phyloP scores from a whole-genome alignment of 345 rosid species.

The Ceriops tagal region DNA sequence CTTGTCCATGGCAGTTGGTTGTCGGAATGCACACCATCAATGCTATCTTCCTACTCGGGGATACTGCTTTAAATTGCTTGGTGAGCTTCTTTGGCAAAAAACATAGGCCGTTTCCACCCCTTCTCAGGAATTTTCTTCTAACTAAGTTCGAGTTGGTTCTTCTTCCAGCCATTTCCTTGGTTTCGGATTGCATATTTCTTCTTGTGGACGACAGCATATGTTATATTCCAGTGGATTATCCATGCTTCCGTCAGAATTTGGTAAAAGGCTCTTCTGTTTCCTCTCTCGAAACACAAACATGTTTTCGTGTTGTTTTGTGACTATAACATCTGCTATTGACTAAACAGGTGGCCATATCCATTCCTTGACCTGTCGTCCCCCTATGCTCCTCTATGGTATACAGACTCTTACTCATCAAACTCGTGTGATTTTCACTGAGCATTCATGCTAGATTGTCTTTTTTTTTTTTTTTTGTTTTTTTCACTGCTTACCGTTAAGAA shows the following conservation, averaged over 20 bases:
- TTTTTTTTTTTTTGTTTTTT: no score
- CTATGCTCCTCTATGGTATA: constrained; percentile 81
- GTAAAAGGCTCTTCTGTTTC: constrained; percentile 33
- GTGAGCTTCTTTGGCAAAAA: constrained; percentile 33
- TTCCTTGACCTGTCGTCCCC: constrained; percentile 86
- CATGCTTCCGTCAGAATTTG: constrained; percentile 67
- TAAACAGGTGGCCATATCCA: constrained; percentile 96
- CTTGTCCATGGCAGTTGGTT: constrained; percentile 48
- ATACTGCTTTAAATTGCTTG: constrained; percentile 75
- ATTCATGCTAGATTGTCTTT: not conserved
- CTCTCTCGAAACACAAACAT: not conserved
- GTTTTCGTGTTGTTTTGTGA: not conserved
- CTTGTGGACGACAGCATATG: constrained; percentile 77
- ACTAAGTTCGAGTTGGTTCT: not conserved
- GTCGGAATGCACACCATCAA: constrained; percentile 83
- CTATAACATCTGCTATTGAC: not conserved
- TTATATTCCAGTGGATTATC: constrained; percentile 77
- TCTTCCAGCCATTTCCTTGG: constrained; percentile 72
- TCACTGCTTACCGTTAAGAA: not conserved
- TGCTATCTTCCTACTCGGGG: constrained; percentile 70
- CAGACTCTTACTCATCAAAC: constrained; percentile 4
- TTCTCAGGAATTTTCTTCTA: not conserved
- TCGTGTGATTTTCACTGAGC: not conserved
- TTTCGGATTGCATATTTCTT: constrained; percentile 90
- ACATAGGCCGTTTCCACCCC: constrained; percentile 6